A percentile compares a stretch with the other conserved stretches of the same genome.
Conservation (phyloP, 805 yeast species). For the Maudiozyma barnettii region DNA sequence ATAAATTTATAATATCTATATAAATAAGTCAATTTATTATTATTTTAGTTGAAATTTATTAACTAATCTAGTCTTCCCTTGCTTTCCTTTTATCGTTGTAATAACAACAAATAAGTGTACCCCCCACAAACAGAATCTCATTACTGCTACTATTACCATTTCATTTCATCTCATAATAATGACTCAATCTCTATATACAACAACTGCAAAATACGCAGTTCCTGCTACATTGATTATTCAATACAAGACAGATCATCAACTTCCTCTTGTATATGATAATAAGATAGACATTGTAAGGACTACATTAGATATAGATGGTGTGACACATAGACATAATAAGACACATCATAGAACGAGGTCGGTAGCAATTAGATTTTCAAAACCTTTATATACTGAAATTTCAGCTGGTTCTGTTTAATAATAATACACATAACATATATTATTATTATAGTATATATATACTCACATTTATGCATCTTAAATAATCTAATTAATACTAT, state of each 20-base stretch:
- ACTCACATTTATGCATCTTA: background rate
- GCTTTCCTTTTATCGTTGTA: no score
- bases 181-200: no score
- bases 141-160: no score
- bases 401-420: background rate
- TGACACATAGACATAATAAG: background rate
- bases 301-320: background rate
- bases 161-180: no score
- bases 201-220: no score
- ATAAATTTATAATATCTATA: no score
- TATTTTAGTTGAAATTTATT: no score
- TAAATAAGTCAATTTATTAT: no score
- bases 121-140: no score
- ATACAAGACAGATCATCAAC: background rate
- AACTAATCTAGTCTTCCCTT: no score
- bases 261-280: background rate
- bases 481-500: background rate
- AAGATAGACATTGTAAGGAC: background rate
- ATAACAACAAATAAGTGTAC: no score
- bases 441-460: no score
- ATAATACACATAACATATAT: background rate
- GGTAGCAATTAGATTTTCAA: background rate
- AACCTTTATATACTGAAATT: background rate
- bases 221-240: background rate
- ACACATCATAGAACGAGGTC: background rate